Base-by-base conservation (phyloP, 192 early-diverging fungal species). In the Coemansia sp. region DNA sequence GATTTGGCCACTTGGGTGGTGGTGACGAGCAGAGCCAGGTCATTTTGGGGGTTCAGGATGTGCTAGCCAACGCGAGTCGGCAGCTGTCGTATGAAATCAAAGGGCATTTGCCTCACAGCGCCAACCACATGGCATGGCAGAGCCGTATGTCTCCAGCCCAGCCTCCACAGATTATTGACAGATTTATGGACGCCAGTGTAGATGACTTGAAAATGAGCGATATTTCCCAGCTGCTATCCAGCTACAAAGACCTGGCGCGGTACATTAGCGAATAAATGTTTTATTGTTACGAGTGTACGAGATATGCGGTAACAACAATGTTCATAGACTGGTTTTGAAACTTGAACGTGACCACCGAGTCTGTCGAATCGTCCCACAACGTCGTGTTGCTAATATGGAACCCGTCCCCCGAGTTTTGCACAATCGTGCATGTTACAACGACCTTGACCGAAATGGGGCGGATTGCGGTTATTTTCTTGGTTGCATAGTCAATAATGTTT, bases 51-150 rank as follows among this genome's bases (percentile, higher is more conserved):
- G 68, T 71, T n/a, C n/a, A 52, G 11, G 53, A 50, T 16, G 73
- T 54, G n/a, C 65, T 68, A 53, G 52, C 24, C 41, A 64, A 39
- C 24, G 65, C 73, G n/a, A 75, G 68, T 47, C 68, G 64, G n/a
- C 68, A 81, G 55, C 66, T 75, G 54, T 64, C 67, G 1, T 68
- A 79, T 35, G 71, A 69, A 52, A 73, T 79, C 61, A 62, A 64
- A 61, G 71, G 67, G 6, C 72, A 74, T 52, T 26, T 80, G 50
- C 68, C 72, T 16, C 64, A 64, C 19, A 22, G 54, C 29, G 41
- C 9, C 14, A 45, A 45, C 41, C 4, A 61, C n/a, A 22, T 20
- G n/a, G 22, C n/a, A 2, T 1, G 12, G 6, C 49, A 23, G 13
- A 22, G 19, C 26, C 8, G 51, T 1, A 24, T 2, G 51, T 39